A percentile compares a stretch with the other conserved stretches of the same genome.
These are phyloP conservation scores for Dothidotthia symphoricarpi DNA, from an alignment of 2,329 filamentous ascomycete species.

Conservation along the genomic window DNA sequence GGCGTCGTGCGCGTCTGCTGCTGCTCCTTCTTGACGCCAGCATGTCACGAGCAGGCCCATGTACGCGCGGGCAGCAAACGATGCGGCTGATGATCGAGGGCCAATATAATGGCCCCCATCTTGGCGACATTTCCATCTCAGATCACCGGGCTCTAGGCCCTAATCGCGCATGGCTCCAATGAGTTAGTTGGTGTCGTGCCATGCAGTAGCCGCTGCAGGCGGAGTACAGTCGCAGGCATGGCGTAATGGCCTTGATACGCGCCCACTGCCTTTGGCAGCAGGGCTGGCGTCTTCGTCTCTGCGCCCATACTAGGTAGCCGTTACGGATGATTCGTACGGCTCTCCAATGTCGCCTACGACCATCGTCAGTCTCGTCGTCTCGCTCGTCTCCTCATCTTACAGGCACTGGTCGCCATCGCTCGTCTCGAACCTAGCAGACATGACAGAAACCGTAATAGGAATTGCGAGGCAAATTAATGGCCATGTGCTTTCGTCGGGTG, in stretches of 20 bases:
- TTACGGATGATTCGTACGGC: constrained; percentile 40
- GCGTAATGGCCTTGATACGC: constrained; percentile 36
- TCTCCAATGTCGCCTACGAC: constrained; percentile 17
- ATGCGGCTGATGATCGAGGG: constrained; percentile 43
- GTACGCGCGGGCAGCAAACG: constrained; percentile 21
- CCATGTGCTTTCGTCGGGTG: too few relatives aligned
- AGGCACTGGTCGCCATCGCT: too few relatives aligned
- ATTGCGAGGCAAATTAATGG: too few relatives aligned
- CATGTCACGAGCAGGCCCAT: constrained; percentile 19
- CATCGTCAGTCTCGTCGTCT: constrained; percentile 11
- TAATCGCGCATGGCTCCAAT: constrained; percentile 33
- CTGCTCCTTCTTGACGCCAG: constrained; percentile 17
- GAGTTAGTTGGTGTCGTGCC: constrained; percentile 8
- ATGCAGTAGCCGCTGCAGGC: constrained; percentile 42
- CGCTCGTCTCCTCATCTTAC: constrained; percentile 25
- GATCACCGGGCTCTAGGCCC: constrained; percentile 41
- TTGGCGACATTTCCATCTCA: constrained; percentile 40
- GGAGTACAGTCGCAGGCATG: constrained; percentile 30
- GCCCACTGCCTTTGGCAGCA: constrained; percentile 25
- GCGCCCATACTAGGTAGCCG: constrained; percentile 17
- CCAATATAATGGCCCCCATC: constrained; percentile 38
- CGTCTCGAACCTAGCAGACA: too few relatives aligned
- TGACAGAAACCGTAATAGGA: too few relatives aligned
- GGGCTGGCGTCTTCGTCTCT: constrained; percentile 31
- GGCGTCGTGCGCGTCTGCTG: constrained; percentile 8